Percentiles rank a stretch among this genome's conserved stretches.
Conservation (phyloP, 345 rosid species). For the Salix suchowensis region DNA sequence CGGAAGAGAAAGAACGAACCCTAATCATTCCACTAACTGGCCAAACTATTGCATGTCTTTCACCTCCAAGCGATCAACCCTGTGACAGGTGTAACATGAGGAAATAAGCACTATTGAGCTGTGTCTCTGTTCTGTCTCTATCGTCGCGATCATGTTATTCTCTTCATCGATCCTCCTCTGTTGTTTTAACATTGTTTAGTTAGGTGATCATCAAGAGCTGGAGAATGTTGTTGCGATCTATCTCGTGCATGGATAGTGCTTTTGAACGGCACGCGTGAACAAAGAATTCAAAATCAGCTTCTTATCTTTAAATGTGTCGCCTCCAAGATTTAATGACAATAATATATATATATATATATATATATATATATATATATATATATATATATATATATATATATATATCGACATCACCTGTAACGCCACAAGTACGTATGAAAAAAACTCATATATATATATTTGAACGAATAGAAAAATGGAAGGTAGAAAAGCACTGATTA, state of each 20-base stretch:
- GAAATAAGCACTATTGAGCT: not conserved
- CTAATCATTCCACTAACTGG: not conserved
- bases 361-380: not conserved
- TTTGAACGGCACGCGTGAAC: constrained; percentile 30
- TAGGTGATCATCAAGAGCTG: not conserved
- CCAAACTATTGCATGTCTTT: not conserved
- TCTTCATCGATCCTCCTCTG: not conserved
- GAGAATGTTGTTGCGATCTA: constrained; percentile 19
- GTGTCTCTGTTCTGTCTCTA: not conserved
- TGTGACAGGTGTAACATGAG: not conserved
- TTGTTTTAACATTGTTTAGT: not conserved
- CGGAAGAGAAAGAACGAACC: not conserved
- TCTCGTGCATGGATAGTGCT: constrained; percentile 3
- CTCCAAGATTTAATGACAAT: constrained; percentile 10
- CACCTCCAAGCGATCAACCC: not conserved
- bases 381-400: not conserved
- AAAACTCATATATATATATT: too few species aligned
- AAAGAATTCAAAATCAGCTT: constrained; percentile 13
- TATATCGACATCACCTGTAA: not conserved
- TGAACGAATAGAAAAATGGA: too few species aligned
- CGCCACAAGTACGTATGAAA: too few species aligned
- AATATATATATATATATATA: not conserved
- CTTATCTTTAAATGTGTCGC: constrained; percentile 29
- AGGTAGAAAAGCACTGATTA: too few species aligned
- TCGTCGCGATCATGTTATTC: not conserved